Base-by-base conservation (phyloP, 2,329 filamentous ascomycete genomes). In the Calonectria pseudoturangicola region DNA sequence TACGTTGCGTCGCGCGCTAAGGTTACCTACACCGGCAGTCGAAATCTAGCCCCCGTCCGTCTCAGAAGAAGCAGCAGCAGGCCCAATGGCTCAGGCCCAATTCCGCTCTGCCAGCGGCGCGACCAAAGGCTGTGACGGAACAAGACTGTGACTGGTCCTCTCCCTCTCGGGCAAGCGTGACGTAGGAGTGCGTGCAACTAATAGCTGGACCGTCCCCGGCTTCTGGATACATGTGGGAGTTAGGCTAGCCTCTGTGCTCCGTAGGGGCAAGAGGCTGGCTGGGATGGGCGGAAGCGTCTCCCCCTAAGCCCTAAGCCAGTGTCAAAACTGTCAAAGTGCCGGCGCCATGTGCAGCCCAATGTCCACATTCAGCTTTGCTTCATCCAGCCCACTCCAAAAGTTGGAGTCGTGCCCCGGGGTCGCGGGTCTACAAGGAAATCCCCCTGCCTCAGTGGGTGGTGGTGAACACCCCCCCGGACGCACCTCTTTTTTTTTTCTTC, bases 291-390 rank as follows among this genome's bases (percentile, higher is more conserved):
- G 33, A 58, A 58, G 30, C 30, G 33, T 36, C 54, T 58, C 48
- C 48, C 48, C 48, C 48, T 51, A 51, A 51, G 48, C 48, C 48
- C 48, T 51, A 51, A 30, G 54, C 18, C 54, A 58, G 54, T 58
- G 54, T 58, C 54, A 58, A 58, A 58, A 36, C 54, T 58, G 54
- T 30, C 54, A 58, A 58, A 58, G 54, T 58, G 54, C 33, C 54
- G 33, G 54, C 54, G 33, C 54, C 54, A 58, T 39, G 30, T n/a
- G 30, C 30, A 58, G 54, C 54, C 54, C 54, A 58, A 58, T 36
- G 54, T 58, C 54, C 54, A 21, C 54, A 39, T 58, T 36, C 54
- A 58, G 54, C 54, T 39, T 51, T 51, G 54, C 54, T 58, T 39
- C 54, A 39, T 30, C 48, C 48, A 30, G 48, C 48, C 48, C 48